These are phyloP conservation scores for Ilyonectria robusta DNA, from an alignment of 2,329 filamentous ascomycete genomes.

Conservation along the genomic window DNA sequence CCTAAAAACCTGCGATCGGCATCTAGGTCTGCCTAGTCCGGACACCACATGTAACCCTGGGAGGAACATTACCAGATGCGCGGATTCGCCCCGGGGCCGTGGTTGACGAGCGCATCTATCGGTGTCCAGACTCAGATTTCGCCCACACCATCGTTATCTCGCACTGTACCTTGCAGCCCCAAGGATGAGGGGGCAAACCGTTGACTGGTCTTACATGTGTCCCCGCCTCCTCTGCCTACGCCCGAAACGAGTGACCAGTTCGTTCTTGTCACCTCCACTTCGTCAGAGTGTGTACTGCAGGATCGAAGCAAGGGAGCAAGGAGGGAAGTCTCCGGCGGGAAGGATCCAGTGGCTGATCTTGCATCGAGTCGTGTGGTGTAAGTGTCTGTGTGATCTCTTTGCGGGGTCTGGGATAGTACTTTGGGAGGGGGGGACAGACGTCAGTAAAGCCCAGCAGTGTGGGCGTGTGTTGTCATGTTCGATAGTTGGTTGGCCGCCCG, in stretches of 20 bases:
- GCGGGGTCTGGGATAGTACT: not conserved
- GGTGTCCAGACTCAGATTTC: not conserved
- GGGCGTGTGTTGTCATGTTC: not conserved
- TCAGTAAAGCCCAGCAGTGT: not conserved
- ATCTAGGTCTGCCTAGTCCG: constrained; percentile 15
- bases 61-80: constrained; percentile 20
- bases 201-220: not conserved
- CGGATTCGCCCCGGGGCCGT: constrained; percentile 10
- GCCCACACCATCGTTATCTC: constrained; percentile 6
- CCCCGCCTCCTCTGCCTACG: not conserved
- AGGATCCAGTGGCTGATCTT: not conserved
- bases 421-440: constrained; percentile 1
- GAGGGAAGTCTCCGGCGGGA: not conserved
- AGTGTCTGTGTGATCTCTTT: constrained; percentile 4
- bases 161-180: constrained; percentile 26
- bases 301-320: constrained; percentile 18
- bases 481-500: constrained; percentile 2
- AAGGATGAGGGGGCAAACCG: not conserved
- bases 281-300: constrained; percentile 16
- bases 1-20: constrained; percentile 1
- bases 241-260: constrained; percentile 4
- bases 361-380: not conserved
- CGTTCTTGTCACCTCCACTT: not conserved
- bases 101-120: constrained; percentile 5
- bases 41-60: constrained; percentile 25